phyloP scores from a whole-genome alignment of 768 basidiomycete species.

The Termitomyces sp. region DNA sequence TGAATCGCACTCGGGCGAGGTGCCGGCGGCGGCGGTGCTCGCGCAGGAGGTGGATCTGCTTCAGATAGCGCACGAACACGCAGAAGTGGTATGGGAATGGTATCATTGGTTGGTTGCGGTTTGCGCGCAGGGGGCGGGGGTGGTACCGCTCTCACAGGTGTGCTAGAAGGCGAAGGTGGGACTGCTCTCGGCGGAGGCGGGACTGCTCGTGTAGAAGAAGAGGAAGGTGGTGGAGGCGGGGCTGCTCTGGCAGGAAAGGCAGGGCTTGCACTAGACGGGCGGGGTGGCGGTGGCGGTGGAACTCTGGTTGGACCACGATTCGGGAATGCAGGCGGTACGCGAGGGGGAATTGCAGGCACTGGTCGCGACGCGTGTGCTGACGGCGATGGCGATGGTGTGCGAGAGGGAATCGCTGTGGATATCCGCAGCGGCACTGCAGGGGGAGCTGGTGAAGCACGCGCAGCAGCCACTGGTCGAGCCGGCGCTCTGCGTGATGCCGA shows the following conservation, averaged over 20 bases:
- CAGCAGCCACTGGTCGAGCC: no score
- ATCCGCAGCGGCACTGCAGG: conserved; percentile 3
- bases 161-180: conserved; percentile 22
- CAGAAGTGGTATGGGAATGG: conserved; percentile 24
- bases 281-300: conserved; percentile 33
- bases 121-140: conserved; percentile 38
- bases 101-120: conserved; percentile 17
- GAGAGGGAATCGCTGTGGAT: conserved; percentile 28
- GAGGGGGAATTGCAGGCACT: conserved; percentile 25
- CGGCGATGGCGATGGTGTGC: conserved; percentile 21
- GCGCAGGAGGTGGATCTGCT: conserved; percentile 24
- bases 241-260: conserved; percentile 25
- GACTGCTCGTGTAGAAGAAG: conserved; percentile 14
- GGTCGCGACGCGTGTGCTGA: conserved; percentile 17
- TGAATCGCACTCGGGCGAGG: conserved; percentile 22
- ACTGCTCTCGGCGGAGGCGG: conserved; percentile 22
- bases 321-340: conserved; percentile 12
- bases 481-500: conserved; percentile 35
- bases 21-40: conserved; percentile 21
- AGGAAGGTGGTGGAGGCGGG: conserved; percentile 27
- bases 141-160: conserved; percentile 27
- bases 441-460: conserved; percentile 23
- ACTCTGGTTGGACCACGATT: conserved; percentile 23
- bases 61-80: conserved; percentile 42
- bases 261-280: conserved; percentile 26